Evolutionary conservation across 208 protist genomes (phyloP), one percentile per base, ranked within the genome.

Genomic region (Trichomonas tenax): DNA sequence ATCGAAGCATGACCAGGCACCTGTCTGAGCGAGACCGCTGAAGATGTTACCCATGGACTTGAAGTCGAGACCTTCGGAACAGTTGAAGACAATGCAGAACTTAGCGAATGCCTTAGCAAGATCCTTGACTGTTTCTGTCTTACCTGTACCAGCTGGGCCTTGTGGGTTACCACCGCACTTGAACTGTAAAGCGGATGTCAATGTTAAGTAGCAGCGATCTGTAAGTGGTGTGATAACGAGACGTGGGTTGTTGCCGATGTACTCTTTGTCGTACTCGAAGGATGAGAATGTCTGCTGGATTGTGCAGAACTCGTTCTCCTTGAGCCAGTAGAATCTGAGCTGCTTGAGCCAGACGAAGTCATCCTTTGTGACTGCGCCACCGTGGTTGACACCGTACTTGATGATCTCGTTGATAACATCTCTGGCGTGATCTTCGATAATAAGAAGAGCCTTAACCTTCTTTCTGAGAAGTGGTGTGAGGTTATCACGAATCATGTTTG

Each of bases 121-220:
- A 97, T 99, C 99, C 97, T 99, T 99, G 44, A 99, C 98, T 34
- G 99, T 99, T 97, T 99, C 99, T n/a, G 98, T 99, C 97, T 99
- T 99, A 81, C 99, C 99, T 46, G 99, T 99, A 34, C 99, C 99
- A 21, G 98, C 99, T 82, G 99, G 99, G 40, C 99, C 99, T 97
- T 99, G 98, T 34, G 98, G 97, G 17, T 41, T 81, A 38, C 97
- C 97, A 82, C 96, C 97, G 21, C 38, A 95, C n/a, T 97, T 88
- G 45, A 99, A 97, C 97, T 99, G 98, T 84, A 99, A 97, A 88
- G 99, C 99, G 84, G 98, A 99, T 72, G 98, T 99, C 36, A 99
- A 97, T 90, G 99, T 99, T 97, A 99, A 99, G 98, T 99, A 99
- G 96, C 98, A 99, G 38, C 98, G 98, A 97, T 99, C 99, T 40